Evolutionary conservation across 2,329 filamentous ascomycete genomes (phyloP), one percentile per base, ranked within the genome.

Genomic region (Epichloe hybrida): DNA sequence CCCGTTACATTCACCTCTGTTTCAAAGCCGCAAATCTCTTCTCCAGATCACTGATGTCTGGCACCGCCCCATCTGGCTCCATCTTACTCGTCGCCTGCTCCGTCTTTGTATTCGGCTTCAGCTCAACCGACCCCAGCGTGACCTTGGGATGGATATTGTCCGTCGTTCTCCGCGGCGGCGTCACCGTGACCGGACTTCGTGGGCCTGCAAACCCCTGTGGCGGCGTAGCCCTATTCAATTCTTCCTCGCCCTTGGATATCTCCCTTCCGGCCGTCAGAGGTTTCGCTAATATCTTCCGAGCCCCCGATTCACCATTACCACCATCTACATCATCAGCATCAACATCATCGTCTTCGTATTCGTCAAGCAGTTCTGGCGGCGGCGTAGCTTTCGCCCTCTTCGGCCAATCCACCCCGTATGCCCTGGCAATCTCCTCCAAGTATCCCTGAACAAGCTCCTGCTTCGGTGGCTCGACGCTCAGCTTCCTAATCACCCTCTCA

Each of bases 81-180:
- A 76, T 79, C 62, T 78, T 82, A 65, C 70, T 75, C 49, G 66
- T 68, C 48, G 64, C 68, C n/a, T 65, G 57, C 27, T 65, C 59
- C 57, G 70, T 72, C 56, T 73, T 80, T 60, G 74, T 72, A 49
- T 71, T 80, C 2, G 81, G 76, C 60, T 81, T 86, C 56, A 85
- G 66, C 61, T 86, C 81, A 50, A 80, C 72, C 7, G 81, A 77
- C 6, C 87, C 84, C 27, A 94, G 71, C 55, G 84, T 94, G 36
- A 97, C 79, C 61, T 84, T 86, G 0, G 91, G 91, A 56, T 86
- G 86, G 36, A 90, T 76, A 61, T 97, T 97, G 58, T 97, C 91
- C 5, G 86, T 90, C 58, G 87, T 89, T 51, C 90, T 88, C 56
- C 84, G 88, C 9, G 90, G 89, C 41, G 90, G 89, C 56, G 88